phyloP scores from a whole-genome alignment of 129 eudicot species.

The Flaveria sonorensis region DNA sequence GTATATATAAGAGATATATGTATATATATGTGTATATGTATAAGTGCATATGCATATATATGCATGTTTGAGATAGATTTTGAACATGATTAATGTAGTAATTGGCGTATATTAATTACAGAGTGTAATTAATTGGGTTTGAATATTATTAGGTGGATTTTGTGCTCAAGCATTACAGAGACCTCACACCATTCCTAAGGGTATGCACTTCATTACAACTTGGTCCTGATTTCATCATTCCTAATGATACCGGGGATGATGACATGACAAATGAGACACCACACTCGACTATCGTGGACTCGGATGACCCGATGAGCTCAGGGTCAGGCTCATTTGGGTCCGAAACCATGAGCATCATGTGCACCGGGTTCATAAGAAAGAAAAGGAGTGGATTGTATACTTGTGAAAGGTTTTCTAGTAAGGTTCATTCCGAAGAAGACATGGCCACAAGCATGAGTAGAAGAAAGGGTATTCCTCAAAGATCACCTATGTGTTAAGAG shows the following conservation, averaged over 20 bases:
- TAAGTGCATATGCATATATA: background rate
- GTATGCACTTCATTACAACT: conserved; percentile 75
- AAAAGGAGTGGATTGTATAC: conserved; percentile 75
- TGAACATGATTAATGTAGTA: background rate
- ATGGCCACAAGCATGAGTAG: conserved; percentile 86
- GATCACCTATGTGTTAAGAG: conserved; percentile 86
- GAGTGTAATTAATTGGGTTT: conserved; percentile 7
- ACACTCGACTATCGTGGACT: conserved; percentile 76
- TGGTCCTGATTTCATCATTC: conserved; percentile 88
- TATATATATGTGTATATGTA: background rate
- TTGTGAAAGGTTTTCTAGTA: conserved; percentile 62
- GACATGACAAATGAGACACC: conserved; percentile 65
- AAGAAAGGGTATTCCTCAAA: conserved; percentile 94
- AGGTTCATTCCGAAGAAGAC: conserved; percentile 63
- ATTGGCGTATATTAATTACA: background rate
- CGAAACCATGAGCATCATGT: conserved; percentile 68
- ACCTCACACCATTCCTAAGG: conserved; percentile 79
- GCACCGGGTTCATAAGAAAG: conserved; percentile 76
- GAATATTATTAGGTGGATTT: conserved; percentile 66
- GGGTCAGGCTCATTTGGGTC: conserved; percentile 75
- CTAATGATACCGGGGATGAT: conserved; percentile 77
- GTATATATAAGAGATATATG: background rate
- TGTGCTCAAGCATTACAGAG: conserved; percentile 71
- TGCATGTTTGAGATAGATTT: background rate
- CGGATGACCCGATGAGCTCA: conserved; percentile 66